Evolutionary conservation across 257 asterid genomes (phyloP).

Genomic region (Cynanchum wilfordii): DNA sequence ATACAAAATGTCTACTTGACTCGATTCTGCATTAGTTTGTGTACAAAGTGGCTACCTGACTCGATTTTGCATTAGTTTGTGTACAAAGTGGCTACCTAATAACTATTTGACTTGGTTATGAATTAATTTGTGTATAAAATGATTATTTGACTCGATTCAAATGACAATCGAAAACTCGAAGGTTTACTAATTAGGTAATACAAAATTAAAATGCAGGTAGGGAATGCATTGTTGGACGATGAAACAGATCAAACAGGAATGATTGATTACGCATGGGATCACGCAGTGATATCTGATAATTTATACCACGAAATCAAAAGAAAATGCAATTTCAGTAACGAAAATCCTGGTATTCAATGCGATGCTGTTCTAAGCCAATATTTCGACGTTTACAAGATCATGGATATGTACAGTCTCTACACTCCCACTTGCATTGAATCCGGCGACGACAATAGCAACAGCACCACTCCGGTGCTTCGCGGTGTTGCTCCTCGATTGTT

Average conservation of each 20-base stretch:
- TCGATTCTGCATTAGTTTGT: too few relatives aligned
- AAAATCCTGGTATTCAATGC: constrained; percentile 28
- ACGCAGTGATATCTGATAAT: constrained; percentile 76
- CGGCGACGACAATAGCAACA: constrained; percentile 7
- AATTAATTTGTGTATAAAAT: too few relatives aligned
- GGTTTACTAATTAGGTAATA: too few relatives aligned
- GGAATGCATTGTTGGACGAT: constrained; percentile 76
- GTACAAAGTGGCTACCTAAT: too few relatives aligned
- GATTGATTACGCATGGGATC: constrained; percentile 91
- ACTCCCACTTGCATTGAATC: constrained; percentile 41
- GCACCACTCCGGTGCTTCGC: constrained; percentile 13
- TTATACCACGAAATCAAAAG: constrained; percentile 41
- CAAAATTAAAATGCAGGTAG: constrained; percentile 42
- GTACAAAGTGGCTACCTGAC: too few relatives aligned
- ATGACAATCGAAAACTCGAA: too few relatives aligned
- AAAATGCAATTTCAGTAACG: constrained; percentile 48
- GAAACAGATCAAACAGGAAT: constrained; percentile 72
- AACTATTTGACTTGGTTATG: too few relatives aligned
- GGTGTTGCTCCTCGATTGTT: constrained; percentile 32
- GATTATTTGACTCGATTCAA: too few relatives aligned
- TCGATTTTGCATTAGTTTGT: too few relatives aligned
- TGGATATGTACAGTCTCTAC: constrained; percentile 84
- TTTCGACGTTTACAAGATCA: constrained; percentile 48
- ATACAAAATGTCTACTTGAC: too few relatives aligned
- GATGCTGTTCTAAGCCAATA: constrained; percentile 31